Base-by-base conservation (phyloP, 176 grass and related monocot species). In the Tillandsia fasciculata region DNA sequence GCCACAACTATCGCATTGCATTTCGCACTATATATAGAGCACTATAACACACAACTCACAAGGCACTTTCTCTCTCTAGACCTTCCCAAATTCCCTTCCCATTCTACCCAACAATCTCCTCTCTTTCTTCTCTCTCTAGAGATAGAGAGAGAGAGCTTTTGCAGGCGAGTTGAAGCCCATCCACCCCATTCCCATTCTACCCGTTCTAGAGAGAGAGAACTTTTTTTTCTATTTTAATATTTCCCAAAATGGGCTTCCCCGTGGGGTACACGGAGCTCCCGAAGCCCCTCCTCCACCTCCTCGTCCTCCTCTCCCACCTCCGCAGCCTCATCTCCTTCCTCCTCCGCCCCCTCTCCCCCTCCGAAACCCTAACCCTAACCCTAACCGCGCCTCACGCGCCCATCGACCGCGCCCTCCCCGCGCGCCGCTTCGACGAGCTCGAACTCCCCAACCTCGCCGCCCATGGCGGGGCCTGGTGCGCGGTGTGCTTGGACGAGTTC, bases 201-300 rank as follows among this genome's bases (percentile, higher is more conserved):
- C 33, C 33, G 6, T 42, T 42, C 33, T 42, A 42, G 33, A 42
- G 33, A 42, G 33, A 42, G 33, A 42, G 4, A 29, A 29, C 28
- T 29, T 29, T 29, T 29, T 29, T 29, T 29, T 0, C 28, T 2
- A 29, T 29, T 29, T 2, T 29, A 29, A 29, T 5, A 42, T 42
- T 42, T 42, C 33, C 33, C 33, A 42, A 42, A 42, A 97, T 99
- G 94, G 94, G 94, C 0, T 99, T 93, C 70, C 94, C 94, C 12
- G 77, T 90, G 12, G 84, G 80, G 8, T 93, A 93, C 84, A 88
- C 89, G 8, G 94, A 99, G 72, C 75, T 90, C 72, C 94, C 94
- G 17, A 88, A 74, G 69, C 26, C 67, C 11, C 65, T 99, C 57
- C 89, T 99, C 50, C 89, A 99, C 50, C 54, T 67, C 8, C 74